Base-by-base conservation (phyloP, 768 basidiomycete species). In the Tricholoma bakamatsutake region DNA sequence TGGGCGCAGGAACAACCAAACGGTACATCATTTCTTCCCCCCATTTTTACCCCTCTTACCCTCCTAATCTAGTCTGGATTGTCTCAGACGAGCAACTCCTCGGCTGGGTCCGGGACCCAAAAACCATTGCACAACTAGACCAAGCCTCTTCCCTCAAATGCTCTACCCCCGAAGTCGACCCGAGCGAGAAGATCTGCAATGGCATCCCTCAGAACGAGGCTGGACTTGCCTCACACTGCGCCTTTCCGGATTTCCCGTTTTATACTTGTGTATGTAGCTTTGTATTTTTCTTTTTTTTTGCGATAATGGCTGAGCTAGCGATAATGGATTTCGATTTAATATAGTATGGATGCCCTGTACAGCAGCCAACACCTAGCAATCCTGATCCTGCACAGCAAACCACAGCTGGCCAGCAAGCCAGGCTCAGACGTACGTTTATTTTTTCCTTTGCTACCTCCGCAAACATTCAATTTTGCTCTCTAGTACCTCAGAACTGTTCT, bases 231-330 rank as follows among this genome's bases (percentile, higher is more conserved):
- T 67, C 71, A 11, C 80, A 79, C 50, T 90, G 89, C 67, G 66
- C 73, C 4, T 90, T 90, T 71, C 55, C 78, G 0, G 87, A 88
- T 65, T 90, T 87, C 73, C 88, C 89, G 3, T 92, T 88, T 77
- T 84, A 71, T 58, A 90, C 88, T 53, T 89, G 88, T 66, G 85
- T 88, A 67, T 48, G 85, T 80, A 4, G 18, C 21, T 5, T 55
- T 43, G 6, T 24, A 17, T 46, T 34, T 35, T 35, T 46, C 31
- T 35, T 35, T 10, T 37, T 4, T 37, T 12, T 15, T 15, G 13
- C 12, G 13, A 13, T 6, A 6, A 12, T 37, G 35, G 15, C 15
- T 12, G 35, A 10, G 12, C 12, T 9, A 11, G 31, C 10, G 10
- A 57, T 27, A 13, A 18, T 55, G 31, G 11, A 8, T n/a, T 39